phyloP scores from a whole-genome alignment of 306 rosid genomes.

The Lablab purpureus region DNA sequence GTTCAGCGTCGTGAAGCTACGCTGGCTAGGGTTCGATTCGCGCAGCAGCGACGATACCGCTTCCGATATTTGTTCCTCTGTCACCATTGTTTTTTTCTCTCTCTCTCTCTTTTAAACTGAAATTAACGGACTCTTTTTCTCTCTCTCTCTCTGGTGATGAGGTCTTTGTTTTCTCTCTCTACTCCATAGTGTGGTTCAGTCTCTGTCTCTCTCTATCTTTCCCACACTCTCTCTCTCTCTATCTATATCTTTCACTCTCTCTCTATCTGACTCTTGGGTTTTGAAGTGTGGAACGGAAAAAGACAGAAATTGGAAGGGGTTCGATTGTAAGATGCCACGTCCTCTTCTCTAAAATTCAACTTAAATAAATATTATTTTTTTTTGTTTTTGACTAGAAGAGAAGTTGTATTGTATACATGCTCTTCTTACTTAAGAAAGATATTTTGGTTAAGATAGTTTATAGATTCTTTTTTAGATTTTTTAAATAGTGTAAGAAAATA shows the following conservation, averaged over 20 bases:
- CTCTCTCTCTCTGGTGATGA: conserved; percentile 37
- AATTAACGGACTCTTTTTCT: conserved; percentile 50
- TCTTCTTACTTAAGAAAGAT: too few relatives aligned
- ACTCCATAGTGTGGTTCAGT: neutral
- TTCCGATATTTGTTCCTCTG: conserved; percentile 76
- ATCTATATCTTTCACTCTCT: conserved; percentile 29
- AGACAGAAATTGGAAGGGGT: conserved; percentile 17
- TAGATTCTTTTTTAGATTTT: too few relatives aligned
- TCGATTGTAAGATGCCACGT: conserved; percentile 28
- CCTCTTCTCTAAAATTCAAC: neutral
- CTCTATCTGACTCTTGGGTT: conserved; percentile 29
- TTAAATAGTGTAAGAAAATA: too few relatives aligned
- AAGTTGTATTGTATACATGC: too few relatives aligned
- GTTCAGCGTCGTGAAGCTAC: conserved; percentile 58
- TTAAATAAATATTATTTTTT: too few relatives aligned
- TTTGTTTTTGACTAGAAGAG: too few relatives aligned
- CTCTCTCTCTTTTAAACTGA: conserved; percentile 37
- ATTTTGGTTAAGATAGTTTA: too few relatives aligned
- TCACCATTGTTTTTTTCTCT: conserved; percentile 50
- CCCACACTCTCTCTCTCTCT: conserved; percentile 31
- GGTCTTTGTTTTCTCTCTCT: conserved; percentile 32
- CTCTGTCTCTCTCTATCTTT: conserved; percentile 44
- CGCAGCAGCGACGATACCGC: conserved; percentile 63
- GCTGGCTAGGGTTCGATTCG: conserved; percentile 52
- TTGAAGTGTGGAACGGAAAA: conserved; percentile 6